These are phyloP conservation scores for Pseudoturritis turrita DNA, from an alignment of 345 rosid genomes.

Conservation along the genomic window DNA sequence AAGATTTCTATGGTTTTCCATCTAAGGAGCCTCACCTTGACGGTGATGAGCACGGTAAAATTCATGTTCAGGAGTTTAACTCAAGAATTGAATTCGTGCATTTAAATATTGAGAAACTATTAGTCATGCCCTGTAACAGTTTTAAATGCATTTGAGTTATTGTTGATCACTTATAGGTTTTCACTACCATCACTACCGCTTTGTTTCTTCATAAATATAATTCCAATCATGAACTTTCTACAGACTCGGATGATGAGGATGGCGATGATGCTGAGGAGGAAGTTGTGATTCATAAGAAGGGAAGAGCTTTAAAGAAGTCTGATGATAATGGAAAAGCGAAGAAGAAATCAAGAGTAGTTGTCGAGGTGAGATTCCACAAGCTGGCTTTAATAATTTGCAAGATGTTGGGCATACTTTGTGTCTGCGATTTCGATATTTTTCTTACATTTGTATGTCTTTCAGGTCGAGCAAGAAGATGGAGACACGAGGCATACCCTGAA, in stretches of 20 bases:
- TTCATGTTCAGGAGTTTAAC: background rate
- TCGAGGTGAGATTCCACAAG: conserved; percentile 56
- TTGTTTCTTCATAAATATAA: background rate
- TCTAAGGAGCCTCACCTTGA: conserved; percentile 28
- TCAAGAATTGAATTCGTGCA: background rate
- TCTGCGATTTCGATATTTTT: background rate
- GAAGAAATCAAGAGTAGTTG: conserved; percentile 70
- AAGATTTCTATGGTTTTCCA: conserved; percentile 58
- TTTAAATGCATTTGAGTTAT: background rate
- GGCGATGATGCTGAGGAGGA: conserved; percentile 41
- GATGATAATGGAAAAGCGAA: conserved; percentile 49
- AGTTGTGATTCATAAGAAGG: conserved; percentile 39
- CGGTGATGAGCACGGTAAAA: conserved; percentile 38
- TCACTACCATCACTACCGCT: background rate
- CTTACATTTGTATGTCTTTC: conserved; percentile 4
- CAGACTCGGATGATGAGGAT: conserved; percentile 28
- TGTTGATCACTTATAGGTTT: background rate
- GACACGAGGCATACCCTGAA: conserved; percentile 33
- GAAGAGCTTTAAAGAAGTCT: conserved; percentile 33
- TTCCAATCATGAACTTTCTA: background rate
- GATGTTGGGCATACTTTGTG: background rate
- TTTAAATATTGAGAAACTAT: background rate
- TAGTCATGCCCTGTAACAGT: background rate
- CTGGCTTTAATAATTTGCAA: background rate
- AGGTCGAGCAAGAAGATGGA: conserved; percentile 63